phyloP scores from a whole-genome alignment of 441 rosid species.

The Hypseocharis bilobata region DNA sequence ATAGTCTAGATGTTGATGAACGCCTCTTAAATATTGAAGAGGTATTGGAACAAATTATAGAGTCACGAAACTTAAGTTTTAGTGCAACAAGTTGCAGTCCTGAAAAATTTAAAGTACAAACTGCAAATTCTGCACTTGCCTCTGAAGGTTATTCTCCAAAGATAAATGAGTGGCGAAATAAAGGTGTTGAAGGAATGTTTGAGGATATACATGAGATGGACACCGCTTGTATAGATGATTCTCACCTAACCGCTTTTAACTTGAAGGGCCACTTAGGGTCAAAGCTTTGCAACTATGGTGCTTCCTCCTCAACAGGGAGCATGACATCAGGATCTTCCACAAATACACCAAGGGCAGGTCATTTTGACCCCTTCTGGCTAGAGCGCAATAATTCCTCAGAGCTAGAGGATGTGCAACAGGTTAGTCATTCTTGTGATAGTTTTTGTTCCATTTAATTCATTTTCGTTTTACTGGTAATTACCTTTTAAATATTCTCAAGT shows the following conservation, averaged over 20 bases:
- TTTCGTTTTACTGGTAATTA: neutral
- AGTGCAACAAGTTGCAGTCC: slow-evolving; percentile 43
- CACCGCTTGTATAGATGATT: slow-evolving; percentile 66
- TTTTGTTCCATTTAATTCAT: slow-evolving; percentile 4
- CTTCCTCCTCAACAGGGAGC: slow-evolving; percentile 71
- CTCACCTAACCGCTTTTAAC: slow-evolving; percentile 34
- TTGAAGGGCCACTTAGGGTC: slow-evolving; percentile 48
- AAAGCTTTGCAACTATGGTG: slow-evolving; percentile 48
- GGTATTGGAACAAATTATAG: slow-evolving; percentile 65
- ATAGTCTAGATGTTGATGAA: slow-evolving; percentile 60
- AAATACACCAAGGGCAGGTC: slow-evolving; percentile 67
- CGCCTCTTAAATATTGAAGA: slow-evolving; percentile 64
- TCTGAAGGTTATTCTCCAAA: slow-evolving; percentile 64
- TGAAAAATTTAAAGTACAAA: slow-evolving; percentile 42
- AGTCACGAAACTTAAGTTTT: slow-evolving; percentile 44
- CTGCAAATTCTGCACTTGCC: slow-evolving; percentile 28
- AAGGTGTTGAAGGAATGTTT: slow-evolving; percentile 80
- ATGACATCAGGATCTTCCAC: slow-evolving; percentile 67
- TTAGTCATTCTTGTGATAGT: slow-evolving; percentile 29
- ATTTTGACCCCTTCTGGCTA: slow-evolving; percentile 73
- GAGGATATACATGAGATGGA: slow-evolving; percentile 92
- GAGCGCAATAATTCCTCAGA: slow-evolving; percentile 58
- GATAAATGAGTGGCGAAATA: slow-evolving; percentile 64
- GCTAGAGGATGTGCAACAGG: slow-evolving; percentile 74
- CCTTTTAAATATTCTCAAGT: neutral